Percentiles rank a stretch among this genome's conserved stretches.
Evolutionary conservation across 2,329 filamentous ascomycete species (phyloP).

Genomic region (Epichloe baconii): DNA sequence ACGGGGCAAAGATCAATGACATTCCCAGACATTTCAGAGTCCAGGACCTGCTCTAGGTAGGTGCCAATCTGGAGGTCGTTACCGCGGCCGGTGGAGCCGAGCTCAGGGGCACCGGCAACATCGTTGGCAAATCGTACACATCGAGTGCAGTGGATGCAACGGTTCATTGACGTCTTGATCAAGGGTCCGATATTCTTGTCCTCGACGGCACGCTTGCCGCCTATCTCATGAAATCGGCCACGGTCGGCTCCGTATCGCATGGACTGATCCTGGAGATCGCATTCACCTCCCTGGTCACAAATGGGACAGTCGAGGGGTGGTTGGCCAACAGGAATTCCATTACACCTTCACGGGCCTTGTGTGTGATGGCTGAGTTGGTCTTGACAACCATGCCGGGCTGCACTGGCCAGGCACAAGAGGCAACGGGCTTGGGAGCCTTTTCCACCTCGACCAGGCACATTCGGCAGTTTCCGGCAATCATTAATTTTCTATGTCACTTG

Average conservation of each 20-base stretch:
- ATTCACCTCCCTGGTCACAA: conserved; percentile 98
- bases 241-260: conserved; percentile 97
- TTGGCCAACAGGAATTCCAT: conserved; percentile 98
- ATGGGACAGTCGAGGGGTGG: conserved; percentile 90
- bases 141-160: conserved; percentile 97
- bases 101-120: conserved; percentile 85
- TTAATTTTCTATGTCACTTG: conserved; percentile 59
- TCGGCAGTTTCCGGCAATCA: conserved; percentile 98
- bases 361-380: conserved; percentile 88
- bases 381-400: conserved; percentile 98
- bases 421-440: conserved; percentile 88
- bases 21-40: conserved; percentile 91
- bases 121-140: conserved; percentile 98
- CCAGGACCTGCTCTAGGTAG: conserved; percentile 86
- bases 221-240: conserved; percentile 90
- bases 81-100: conserved; percentile 87
- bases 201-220: conserved; percentile 93
- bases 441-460: conserved; percentile 99
- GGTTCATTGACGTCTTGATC: conserved; percentile 99
- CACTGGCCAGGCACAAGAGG: conserved; percentile 97
- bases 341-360: conserved; percentile 96
- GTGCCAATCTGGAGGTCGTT: conserved; percentile 98
- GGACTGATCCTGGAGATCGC: conserved; percentile 97
- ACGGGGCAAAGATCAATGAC: conserved; percentile 98
- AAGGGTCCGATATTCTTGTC: conserved; percentile 98